Percentiles rank a stretch among this genome's conserved stretches.
These are phyloP conservation scores for Jacaranda mimosifolia DNA, from an alignment of 257 asterid genomes.

Conservation along the genomic window DNA sequence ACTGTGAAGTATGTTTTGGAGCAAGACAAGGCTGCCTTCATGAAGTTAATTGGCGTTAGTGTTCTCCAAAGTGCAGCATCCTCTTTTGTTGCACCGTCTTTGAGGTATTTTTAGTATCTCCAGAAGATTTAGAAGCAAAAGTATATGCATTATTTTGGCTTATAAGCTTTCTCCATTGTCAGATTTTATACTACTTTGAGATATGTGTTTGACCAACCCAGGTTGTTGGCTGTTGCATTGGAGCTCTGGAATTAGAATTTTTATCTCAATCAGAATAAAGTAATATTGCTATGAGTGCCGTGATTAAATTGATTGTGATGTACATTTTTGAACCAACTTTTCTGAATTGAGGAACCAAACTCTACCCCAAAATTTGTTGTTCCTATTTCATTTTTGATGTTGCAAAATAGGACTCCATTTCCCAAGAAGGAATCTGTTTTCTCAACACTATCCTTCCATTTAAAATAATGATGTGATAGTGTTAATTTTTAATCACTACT, in stretches of 20 bases:
- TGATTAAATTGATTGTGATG: neutral
- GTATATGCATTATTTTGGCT: neutral
- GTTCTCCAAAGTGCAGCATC: conserved; percentile 99
- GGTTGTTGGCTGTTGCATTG: conserved; percentile 20
- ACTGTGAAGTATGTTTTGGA: conserved; percentile 94
- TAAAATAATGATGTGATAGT: neutral
- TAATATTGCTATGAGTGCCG: neutral
- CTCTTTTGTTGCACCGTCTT: conserved; percentile 95
- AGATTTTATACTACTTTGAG: conserved; percentile 18
- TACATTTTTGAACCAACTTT: neutral
- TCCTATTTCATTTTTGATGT: neutral
- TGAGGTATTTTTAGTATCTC: conserved; percentile 65
- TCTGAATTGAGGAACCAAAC: neutral
- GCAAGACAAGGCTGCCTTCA: conserved; percentile 90
- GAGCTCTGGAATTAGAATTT: conserved; percentile 6
- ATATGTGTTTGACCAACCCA: neutral
- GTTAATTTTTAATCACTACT: no score
- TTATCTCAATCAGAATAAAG: conserved; percentile 2
- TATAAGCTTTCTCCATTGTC: neutral
- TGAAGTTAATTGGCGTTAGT: conserved; percentile 90
- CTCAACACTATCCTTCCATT: neutral
- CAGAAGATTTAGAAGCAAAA: conserved; percentile 15
- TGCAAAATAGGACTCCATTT: neutral
- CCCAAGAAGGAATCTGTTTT: neutral
- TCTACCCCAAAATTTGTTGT: neutral